Percentiles rank a stretch among this genome's conserved stretches.
These are phyloP conservation scores for Penicillium manginii DNA, from an alignment of 495 filamentous ascomycete genomes.

Conservation along the genomic window DNA sequence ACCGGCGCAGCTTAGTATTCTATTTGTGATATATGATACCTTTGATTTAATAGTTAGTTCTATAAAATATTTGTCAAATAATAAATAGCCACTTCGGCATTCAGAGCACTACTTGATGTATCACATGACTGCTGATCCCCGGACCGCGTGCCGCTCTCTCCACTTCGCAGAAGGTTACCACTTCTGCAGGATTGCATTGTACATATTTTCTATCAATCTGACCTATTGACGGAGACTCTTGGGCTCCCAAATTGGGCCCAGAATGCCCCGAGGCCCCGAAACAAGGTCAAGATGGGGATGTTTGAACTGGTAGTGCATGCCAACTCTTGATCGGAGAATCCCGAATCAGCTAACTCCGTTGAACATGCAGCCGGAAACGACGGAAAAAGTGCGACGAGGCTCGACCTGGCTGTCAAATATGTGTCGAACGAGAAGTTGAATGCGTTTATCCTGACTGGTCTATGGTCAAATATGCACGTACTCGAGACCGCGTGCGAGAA, in stretches of 20 bases:
- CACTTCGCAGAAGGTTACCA: neutral
- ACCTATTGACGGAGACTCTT: no score
- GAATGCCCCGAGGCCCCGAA: slow-evolving; percentile 3
- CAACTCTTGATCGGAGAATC: neutral
- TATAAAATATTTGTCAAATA: neutral
- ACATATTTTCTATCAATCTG: neutral
- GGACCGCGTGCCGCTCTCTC: neutral
- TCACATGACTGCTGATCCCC: neutral
- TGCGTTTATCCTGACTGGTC: slow-evolving; percentile 16
- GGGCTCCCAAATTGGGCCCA: neutral
- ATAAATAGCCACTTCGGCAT: neutral
- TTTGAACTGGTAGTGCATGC: slow-evolving; percentile 8
- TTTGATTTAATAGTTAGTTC: neutral
- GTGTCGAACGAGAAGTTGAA: slow-evolving; percentile 4
- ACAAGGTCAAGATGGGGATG: slow-evolving; percentile 20
- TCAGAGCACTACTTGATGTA: neutral
- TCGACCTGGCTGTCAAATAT: slow-evolving; percentile 10
- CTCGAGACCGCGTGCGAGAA: slow-evolving; percentile 7
- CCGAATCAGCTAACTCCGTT: slow-evolving; percentile 3
- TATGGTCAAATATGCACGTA: slow-evolving; percentile 12
- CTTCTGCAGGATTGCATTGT: neutral
- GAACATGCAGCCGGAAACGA: slow-evolving; percentile 13
- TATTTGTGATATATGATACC: neutral
- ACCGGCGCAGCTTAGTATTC: neutral
- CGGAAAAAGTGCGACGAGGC: slow-evolving; percentile 19